Conservation (phyloP, 2,329 filamentous ascomycete species). For the Botrytis deweyae region DNA sequence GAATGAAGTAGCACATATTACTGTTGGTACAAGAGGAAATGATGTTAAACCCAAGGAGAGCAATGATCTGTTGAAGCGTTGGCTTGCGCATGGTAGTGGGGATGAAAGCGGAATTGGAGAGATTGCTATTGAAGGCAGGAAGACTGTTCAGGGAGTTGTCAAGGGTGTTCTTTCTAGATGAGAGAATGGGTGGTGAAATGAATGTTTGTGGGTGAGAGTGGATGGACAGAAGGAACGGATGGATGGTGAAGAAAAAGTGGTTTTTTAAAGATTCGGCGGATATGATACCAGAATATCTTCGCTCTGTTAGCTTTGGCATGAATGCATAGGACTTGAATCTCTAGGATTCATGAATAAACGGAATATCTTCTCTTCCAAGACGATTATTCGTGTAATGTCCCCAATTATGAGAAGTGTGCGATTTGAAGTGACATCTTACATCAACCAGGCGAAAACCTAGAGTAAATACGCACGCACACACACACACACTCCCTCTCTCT, state of each 20-base stretch:
- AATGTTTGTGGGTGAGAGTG: background rate
- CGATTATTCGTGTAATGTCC: background rate
- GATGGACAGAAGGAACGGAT: background rate
- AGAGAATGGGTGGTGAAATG: background rate
- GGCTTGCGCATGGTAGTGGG: constrained; percentile 61
- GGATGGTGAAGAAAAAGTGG: background rate
- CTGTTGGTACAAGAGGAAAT: constrained; percentile 74
- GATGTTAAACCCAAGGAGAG: constrained; percentile 90
- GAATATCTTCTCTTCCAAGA: background rate
- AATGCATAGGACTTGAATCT: background rate
- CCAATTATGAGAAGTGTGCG: background rate
- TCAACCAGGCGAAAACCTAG: background rate
- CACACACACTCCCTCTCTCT: background rate
- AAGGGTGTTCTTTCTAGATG: constrained; percentile 35
- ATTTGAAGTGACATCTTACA: background rate
- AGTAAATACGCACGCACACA: no score
- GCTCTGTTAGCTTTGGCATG: background rate
- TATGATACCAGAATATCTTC: constrained; percentile 7
- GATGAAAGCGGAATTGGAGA: constrained; percentile 38
- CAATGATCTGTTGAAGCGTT: constrained; percentile 76
- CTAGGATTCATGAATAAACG: background rate
- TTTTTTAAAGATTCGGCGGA: background rate
- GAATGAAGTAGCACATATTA: constrained; percentile 83
- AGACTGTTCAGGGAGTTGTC: constrained; percentile 36
- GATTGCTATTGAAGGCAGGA: constrained; percentile 33